A percentile compares a stretch with the other conserved stretches of the same genome.
Conservation (phyloP, 2,329 filamentous ascomycete species). For the Ceratocystiopsis minuta region DNA sequence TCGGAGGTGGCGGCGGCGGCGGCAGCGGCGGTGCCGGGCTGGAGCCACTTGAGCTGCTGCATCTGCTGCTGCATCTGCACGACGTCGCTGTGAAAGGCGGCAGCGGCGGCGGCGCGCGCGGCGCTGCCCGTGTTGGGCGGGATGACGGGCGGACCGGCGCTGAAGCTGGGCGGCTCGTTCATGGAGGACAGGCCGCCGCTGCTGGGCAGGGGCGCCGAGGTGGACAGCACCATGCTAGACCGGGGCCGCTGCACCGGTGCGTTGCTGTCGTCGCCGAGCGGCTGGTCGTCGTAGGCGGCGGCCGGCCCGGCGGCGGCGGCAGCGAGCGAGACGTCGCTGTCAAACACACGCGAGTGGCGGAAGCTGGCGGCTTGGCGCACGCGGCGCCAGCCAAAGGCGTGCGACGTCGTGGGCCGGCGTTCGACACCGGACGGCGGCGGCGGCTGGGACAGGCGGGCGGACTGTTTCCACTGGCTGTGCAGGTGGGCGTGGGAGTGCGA, state of each 20-base stretch:
- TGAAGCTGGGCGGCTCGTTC: slow-evolving; percentile 26
- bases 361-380: slow-evolving; percentile 33
- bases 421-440: slow-evolving; percentile 5
- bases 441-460: not conserved
- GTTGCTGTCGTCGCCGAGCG: not conserved
- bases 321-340: slow-evolving; percentile 16
- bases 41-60: slow-evolving; percentile 25
- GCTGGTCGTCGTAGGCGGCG: not conserved
- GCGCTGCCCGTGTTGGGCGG: slow-evolving; percentile 41
- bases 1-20: slow-evolving; percentile 20
- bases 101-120: slow-evolving; percentile 39
- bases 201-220: slow-evolving; percentile 4
- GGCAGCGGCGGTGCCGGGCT: too few relatives aligned
- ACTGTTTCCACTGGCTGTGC: not conserved
- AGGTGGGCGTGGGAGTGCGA: slow-evolving; percentile 4
- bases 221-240: not conserved
- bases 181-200: slow-evolving; percentile 2
- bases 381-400: slow-evolving; percentile 30
- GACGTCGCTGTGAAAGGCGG: slow-evolving; percentile 29
- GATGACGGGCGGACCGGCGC: slow-evolving; percentile 39
- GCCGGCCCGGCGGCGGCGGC: slow-evolving; percentile 1
- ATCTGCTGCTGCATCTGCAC: slow-evolving; percentile 10
- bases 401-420: slow-evolving; percentile 25
- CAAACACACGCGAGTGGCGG: slow-evolving; percentile 27
- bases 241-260: not conserved